These are phyloP conservation scores for Phytophthora idaei DNA, from an alignment of 352 stramenopile genomes.

Conservation along the genomic window DNA sequence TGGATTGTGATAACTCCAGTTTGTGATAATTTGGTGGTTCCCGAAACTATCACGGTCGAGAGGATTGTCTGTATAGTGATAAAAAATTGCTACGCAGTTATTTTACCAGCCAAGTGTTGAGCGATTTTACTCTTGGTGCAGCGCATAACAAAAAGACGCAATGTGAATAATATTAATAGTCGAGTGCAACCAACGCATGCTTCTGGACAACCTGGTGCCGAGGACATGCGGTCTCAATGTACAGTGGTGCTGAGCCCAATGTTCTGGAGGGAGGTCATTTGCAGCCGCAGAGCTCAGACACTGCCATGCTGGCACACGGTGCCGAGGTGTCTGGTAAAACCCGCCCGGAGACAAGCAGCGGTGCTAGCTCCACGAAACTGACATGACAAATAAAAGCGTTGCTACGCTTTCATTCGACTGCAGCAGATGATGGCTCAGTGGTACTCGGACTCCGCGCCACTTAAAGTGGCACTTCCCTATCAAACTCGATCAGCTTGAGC, in stretches of 20 bases:
- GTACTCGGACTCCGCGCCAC: neutral
- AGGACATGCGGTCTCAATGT: neutral
- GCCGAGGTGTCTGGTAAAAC: neutral
- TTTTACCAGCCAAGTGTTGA: too few species aligned
- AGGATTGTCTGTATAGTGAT: neutral
- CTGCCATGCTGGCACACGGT: too few species aligned
- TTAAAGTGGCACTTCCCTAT: constrained; percentile 1
- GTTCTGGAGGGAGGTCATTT: too few species aligned
- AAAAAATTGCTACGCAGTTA: too few species aligned
- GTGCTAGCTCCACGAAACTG: neutral
- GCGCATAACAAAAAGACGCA: too few species aligned
- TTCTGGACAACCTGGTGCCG: neutral
- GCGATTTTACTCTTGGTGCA: too few species aligned
- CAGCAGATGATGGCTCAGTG: constrained; percentile 17
- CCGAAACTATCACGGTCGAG: too few species aligned
- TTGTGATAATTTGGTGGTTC: too few species aligned
- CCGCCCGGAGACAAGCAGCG: neutral
- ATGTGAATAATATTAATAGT: too few species aligned
- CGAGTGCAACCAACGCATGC: too few species aligned
- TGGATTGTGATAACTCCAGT: too few species aligned
- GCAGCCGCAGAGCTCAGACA: neutral
- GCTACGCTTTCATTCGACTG: constrained; percentile 9
- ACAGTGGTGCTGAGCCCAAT: neutral
- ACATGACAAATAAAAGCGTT: neutral
- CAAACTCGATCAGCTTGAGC: constrained; percentile 5